Evolutionary conservation across 2,329 filamentous ascomycete genomes (phyloP), one percentile per base, ranked within the genome.

Genomic region (Didymellaceae sp.): DNA sequence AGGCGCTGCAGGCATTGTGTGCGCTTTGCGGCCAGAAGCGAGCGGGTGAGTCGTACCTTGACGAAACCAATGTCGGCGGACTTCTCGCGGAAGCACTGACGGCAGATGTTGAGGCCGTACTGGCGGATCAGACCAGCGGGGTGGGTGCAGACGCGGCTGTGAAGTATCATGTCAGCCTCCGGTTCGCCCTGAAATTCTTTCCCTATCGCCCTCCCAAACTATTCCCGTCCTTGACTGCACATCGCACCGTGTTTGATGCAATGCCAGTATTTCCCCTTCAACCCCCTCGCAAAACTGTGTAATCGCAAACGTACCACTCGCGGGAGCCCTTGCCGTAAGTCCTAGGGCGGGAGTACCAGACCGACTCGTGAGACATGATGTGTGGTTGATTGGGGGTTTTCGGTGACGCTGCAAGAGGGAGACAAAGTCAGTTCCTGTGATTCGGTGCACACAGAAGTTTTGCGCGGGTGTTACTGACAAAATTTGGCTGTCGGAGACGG

Each of bases 121-220:
- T 99, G 99, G 85, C 94, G 92, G 87, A 99, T 96, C 71, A 99
- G 87, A 95, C 94, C 94, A 75, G 94, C 93, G 77, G 86, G 87
- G 89, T 99, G 93, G 77, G 91, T 91, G 90, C 87, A 90, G 76
- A 89, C 86, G 75, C 87, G 87, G 84, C 87, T 90, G 73, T 65
- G 41, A n/a, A 55, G 52, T 57, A 50, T 57, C 59, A 45, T 37
- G 62, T 72, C 62, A 72, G 71, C 62, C 52, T 57, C 53, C 35
- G 46, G 47, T 54, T 50, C 11, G 26, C 47, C 20, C 40, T 32
- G 24, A 32, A 7, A n/a, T 26, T 46, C 10, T 39, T 11, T 17
- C 30, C 14, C 11, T 31, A 6, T 13, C 28, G 28, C 28, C 10
- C 10, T 28, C 14, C 14, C 31, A 26, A 14, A 51, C 41, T 50